These are phyloP conservation scores for Chamaecrista fasciculata DNA, from an alignment of 306 rosid species.

Conservation along the genomic window DNA sequence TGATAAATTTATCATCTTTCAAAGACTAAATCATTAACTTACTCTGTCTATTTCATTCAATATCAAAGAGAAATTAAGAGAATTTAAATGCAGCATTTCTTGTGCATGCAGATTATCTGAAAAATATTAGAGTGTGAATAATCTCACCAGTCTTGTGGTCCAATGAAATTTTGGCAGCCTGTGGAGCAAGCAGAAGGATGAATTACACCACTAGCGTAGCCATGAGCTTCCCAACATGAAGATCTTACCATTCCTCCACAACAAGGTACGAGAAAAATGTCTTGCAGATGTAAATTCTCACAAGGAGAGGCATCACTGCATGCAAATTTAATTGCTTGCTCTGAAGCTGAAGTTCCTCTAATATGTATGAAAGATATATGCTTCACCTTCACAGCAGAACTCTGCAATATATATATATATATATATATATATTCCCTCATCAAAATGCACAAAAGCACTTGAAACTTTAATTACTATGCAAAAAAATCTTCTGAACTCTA, in stretches of 20 bases:
- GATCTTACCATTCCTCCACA: constrained; percentile 43
- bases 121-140: constrained; percentile 33
- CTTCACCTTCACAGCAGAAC: constrained; percentile 68
- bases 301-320: constrained; percentile 80
- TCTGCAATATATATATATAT: too few species aligned
- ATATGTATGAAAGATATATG: constrained; percentile 64
- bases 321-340: constrained; percentile 62
- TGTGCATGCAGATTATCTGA: too few species aligned
- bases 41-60: too few species aligned
- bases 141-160: constrained; percentile 35
- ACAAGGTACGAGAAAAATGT: constrained; percentile 48
- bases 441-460: too few species aligned
- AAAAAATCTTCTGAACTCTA: too few species aligned
- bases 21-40: too few species aligned
- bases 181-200: constrained; percentile 62
- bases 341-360: constrained; percentile 80
- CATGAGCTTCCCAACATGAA: constrained; percentile 78
- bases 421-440: too few species aligned
- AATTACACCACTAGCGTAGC: constrained; percentile 52
- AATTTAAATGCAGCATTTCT: background rate
- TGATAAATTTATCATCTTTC: too few species aligned
- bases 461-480: too few species aligned
- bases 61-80: background rate
- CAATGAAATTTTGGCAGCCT: constrained; percentile 31
- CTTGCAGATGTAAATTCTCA: constrained; percentile 59